Evolutionary conservation across 345 rosid genomes (phyloP), one percentile per base, ranked within the genome.

Genomic region (Citrus reticulata): DNA sequence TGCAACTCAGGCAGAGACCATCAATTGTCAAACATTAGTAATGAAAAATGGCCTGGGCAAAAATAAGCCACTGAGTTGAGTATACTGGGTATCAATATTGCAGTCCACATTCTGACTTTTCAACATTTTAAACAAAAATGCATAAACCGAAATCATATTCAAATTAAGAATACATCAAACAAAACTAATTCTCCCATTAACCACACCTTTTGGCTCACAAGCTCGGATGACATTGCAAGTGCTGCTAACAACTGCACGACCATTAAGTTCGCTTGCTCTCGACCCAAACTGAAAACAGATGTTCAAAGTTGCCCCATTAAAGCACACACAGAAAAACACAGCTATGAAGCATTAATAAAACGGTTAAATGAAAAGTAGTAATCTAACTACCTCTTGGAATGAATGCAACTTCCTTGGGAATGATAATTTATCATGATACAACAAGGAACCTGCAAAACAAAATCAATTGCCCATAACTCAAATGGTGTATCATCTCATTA

Each of bases 231-330:
- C 65, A 49, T 64, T 58, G 57, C 83, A 7, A 55, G 29, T 65
- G 67, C 70, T 49, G 35, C 61, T 63, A 19, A 62, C 73, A 72
- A 85, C 60, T 16, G 79, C 80, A 80, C 25, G 49, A 29, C 90
- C 92, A 24, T 63, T 54, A 22, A 86, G 81, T 46, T 82, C 76
- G 70, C 85, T 82, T 34, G 40, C 46, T 49, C 67, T 73, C 29
- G 86, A 79, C 24, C 87, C 84, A 14, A 86, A 68, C 88, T 87
- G 85, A 59, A 42, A 57, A 9, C 35, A 46, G 34, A 68, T 25
- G 39, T 61, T 22, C n/a, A 66, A 72, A 72, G 61, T 27, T 51
- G 32, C 22, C 58, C 27, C 14, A 63, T 17, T 64, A 63, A 46
- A 10, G 58, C 70, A 20, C 46, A 11, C 42, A 64, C 24, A 49